Percentiles rank a stretch among this genome's conserved stretches.
Conservation (phyloP, 371 early-diverging fungal genomes). For the Mucor lusitanicus region DNA sequence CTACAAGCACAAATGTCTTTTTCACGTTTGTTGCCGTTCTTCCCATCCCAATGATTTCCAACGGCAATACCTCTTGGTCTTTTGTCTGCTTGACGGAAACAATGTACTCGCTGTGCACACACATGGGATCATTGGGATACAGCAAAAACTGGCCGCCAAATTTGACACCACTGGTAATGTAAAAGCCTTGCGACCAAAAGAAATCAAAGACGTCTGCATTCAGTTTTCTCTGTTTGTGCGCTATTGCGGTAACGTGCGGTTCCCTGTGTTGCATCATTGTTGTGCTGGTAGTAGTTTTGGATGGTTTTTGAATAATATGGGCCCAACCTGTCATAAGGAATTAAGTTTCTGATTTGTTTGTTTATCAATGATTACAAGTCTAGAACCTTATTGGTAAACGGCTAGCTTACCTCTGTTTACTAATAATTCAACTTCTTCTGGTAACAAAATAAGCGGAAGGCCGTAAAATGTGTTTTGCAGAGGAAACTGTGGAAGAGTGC, state of each 20-base stretch:
- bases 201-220: constrained; percentile 38
- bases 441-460: constrained; percentile 51
- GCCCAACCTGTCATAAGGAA: neutral
- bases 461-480: constrained; percentile 58
- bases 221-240: neutral
- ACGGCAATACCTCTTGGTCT: constrained; percentile 13
- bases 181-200: constrained; percentile 56
- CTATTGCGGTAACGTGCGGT: neutral
- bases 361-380: neutral
- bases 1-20: constrained; percentile 51
- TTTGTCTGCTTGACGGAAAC: constrained; percentile 21
- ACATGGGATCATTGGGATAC: constrained; percentile 59
- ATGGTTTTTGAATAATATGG: neutral
- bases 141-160: constrained; percentile 70
- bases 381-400: neutral
- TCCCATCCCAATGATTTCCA: constrained; percentile 52
- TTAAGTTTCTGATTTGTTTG: neutral
- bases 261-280: neutral
- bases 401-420: constrained; percentile 36
- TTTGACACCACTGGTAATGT: constrained; percentile 57
- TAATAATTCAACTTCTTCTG: constrained; percentile 56
- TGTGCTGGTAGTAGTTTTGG: neutral
- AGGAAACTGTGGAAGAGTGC: constrained; percentile 56
- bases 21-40: constrained; percentile 57
- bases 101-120: constrained; percentile 58